Conservation (phyloP, 345 rosid genomes). For the Rhizophora mangle region DNA sequence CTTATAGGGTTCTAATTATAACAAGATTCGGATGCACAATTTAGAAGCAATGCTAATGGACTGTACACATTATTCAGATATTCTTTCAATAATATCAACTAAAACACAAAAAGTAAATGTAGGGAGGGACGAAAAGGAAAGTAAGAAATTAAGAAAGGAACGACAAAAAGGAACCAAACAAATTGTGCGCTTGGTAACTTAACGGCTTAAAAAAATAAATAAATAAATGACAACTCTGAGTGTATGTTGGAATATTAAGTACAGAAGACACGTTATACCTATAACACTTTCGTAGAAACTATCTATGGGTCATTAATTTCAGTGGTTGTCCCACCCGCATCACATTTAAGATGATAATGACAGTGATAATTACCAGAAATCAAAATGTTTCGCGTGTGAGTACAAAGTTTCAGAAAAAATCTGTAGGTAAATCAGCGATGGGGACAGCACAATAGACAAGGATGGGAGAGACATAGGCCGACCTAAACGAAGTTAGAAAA, state of each 20-base stretch:
- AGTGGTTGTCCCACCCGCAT: background rate
- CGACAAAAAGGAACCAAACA: slow-evolving; percentile 10
- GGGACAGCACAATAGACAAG: slow-evolving; percentile 3
- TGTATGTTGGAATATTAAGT: background rate
- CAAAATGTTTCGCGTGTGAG: background rate
- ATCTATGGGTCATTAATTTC: slow-evolving; percentile 1
- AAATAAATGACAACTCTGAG: background rate
- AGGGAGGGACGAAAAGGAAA: too few species aligned
- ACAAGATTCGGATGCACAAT: too few species aligned
- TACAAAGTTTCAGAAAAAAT: background rate
- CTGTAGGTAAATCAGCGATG: background rate
- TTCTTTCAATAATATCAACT: too few species aligned
- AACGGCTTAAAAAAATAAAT: background rate
- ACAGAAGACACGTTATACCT: background rate
- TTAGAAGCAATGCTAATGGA: too few species aligned
- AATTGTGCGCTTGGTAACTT: background rate
- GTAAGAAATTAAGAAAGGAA: too few species aligned
- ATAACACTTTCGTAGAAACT: slow-evolving; percentile 1
- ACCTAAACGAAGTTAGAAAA: background rate
- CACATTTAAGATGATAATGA: background rate
- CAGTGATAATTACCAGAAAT: background rate
- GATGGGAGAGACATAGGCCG: background rate
- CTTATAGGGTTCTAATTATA: too few species aligned
- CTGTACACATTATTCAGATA: too few species aligned
- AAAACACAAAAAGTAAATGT: too few species aligned